Evolutionary conservation across 1,284 basidiomycete species (phyloP).

Genomic region (Naganishia albida): DNA sequence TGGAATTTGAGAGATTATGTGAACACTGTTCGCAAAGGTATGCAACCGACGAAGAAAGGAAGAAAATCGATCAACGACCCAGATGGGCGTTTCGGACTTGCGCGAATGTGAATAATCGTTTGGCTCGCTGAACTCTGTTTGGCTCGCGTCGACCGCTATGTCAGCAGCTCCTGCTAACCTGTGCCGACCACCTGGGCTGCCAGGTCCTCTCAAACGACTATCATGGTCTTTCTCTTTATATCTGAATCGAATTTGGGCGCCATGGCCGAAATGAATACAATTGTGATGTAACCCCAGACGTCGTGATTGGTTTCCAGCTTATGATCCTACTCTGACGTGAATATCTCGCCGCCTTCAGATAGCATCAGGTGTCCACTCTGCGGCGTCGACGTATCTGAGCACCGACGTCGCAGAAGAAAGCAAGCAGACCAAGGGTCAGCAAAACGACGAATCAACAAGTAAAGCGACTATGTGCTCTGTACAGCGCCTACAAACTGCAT

Average conservation of each 20-base stretch:
- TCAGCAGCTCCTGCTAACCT: background rate
- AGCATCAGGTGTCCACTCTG: constrained; percentile 1
- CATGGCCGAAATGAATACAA: background rate
- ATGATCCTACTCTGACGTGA: background rate
- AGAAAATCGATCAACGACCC: constrained; percentile 25
- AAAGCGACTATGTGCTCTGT: background rate
- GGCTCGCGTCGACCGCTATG: constrained; percentile 5
- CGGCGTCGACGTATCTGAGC: constrained; percentile 12
- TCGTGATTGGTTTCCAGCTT: no score
- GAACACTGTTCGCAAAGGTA: background rate
- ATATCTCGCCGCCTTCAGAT: background rate
- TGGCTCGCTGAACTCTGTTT: no score
- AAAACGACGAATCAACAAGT: background rate
- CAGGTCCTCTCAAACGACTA: no score
- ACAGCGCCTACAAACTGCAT: background rate
- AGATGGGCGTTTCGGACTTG: constrained; percentile 16
- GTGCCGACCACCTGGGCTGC: no score
- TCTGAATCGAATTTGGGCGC: no score
- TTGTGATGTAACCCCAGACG: no score
- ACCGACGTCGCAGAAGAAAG: background rate
- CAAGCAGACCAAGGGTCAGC: constrained; percentile 7
- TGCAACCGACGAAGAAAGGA: background rate
- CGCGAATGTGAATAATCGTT: no score
- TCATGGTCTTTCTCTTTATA: no score
- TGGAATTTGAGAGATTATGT: background rate